These are phyloP conservation scores for Ophiognomonia clavigignenti-juglandacearum DNA, from an alignment of 2,329 filamentous ascomycete species.

Conservation along the genomic window DNA sequence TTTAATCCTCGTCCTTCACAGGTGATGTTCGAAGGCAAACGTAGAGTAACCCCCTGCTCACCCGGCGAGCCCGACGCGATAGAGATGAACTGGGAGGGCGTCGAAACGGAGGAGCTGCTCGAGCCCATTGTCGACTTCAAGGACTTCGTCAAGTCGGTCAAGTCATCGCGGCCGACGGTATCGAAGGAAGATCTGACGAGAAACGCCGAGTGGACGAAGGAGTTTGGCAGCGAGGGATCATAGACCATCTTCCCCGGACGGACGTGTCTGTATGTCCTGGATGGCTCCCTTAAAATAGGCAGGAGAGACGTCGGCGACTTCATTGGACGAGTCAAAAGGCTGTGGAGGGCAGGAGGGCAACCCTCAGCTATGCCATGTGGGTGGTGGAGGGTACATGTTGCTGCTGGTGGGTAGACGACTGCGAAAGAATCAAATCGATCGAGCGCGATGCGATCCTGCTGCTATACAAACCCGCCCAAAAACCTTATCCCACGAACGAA, in stretches of 20 bases:
- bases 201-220: slow-evolving; percentile 90
- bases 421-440: too few species aligned
- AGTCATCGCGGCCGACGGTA: slow-evolving; percentile 83
- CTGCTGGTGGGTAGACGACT: too few species aligned
- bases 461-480: slow-evolving; percentile 5
- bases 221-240: slow-evolving; percentile 88
- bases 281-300: neutral
- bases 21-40: slow-evolving; percentile 64
- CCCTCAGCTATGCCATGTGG: neutral
- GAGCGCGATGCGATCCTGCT: neutral
- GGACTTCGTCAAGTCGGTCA: slow-evolving; percentile 91
- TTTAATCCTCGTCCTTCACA: slow-evolving; percentile 27
- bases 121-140: slow-evolving; percentile 84
- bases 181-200: slow-evolving; percentile 77
- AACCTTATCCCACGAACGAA: slow-evolving; percentile 5
- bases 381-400: neutral
- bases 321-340: neutral
- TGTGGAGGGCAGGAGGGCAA: too few species aligned
- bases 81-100: slow-evolving; percentile 91
- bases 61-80: slow-evolving; percentile 80
- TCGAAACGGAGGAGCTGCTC: slow-evolving; percentile 77
- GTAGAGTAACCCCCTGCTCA: slow-evolving; percentile 83
- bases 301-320: neutral
- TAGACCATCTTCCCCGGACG: too few species aligned
- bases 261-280: neutral